phyloP scores from a whole-genome alignment of 768 basidiomycete genomes.

The Pulveroboletus sp. region DNA sequence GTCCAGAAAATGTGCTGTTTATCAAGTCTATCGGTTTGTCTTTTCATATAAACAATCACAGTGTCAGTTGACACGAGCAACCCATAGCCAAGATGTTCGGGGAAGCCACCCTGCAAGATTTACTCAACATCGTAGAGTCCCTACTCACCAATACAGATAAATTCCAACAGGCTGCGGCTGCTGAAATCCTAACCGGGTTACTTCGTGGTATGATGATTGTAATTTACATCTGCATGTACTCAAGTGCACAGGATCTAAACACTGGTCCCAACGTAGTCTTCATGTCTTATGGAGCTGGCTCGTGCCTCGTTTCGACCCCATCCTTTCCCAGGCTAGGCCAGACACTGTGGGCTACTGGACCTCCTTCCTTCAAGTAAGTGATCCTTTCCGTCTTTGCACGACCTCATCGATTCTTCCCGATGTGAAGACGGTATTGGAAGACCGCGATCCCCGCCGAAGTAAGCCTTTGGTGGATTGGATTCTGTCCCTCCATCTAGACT shows the following conservation, averaged over 20 bases:
- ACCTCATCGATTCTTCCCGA: constrained; percentile 5
- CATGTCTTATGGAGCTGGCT: constrained; percentile 73
- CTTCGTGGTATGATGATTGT: constrained; percentile 52
- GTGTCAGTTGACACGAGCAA: constrained; percentile 26
- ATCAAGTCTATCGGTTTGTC: constrained; percentile 45
- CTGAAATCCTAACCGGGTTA: constrained; percentile 68
- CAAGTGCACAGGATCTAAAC: constrained; percentile 60
- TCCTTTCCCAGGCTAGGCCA: constrained; percentile 75
- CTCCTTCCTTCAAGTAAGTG: constrained; percentile 42
- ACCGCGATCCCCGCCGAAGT: constrained; percentile 78
- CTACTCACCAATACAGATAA: constrained; percentile 64
- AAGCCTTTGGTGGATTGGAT: constrained; percentile 74
- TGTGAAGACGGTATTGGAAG: constrained; percentile 47
- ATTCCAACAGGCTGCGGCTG: constrained; percentile 81
- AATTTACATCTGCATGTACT: constrained; percentile 4
- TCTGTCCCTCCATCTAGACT: constrained; percentile 69
- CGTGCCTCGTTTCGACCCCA: constrained; percentile 49
- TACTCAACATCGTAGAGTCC: constrained; percentile 55
- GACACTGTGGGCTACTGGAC: constrained; percentile 82
- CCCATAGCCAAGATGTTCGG: constrained; percentile 63
- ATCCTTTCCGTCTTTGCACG: not conserved
- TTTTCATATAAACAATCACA: constrained; percentile 35
- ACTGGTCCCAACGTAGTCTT: constrained; percentile 61
- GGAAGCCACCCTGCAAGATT: constrained; percentile 43
- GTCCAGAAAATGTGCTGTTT: constrained; percentile 47